Evolutionary conservation across 805 yeast species (phyloP), one percentile per base, ranked within the genome.

Genomic region (Saccharomycopsis oosterbeekiorum): DNA sequence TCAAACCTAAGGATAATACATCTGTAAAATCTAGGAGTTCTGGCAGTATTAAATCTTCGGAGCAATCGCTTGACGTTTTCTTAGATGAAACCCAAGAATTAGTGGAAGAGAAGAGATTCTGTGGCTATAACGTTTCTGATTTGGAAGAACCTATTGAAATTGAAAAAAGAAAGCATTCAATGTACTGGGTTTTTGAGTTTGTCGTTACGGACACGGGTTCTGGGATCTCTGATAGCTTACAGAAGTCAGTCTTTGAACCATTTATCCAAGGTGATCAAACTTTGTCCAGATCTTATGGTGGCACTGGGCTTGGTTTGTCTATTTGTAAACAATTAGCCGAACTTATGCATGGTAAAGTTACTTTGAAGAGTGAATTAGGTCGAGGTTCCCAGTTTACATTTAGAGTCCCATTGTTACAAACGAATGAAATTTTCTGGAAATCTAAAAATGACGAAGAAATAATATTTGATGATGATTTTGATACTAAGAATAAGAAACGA

Each of bases 201-300:
- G 83, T 84, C 62, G 97, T 93, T 12, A 79, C 78, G 42, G 99
- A 93, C 70, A 89, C 96, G 0, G 98, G 99, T 2, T 92, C 97
- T 0, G 99, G 99, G 63, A 92, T 93, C 59, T 96, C 89, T 50
- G 84, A 86, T 14, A 83, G 85, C 1, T 73, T 91, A 60, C 97
- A 89, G 68, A 84, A 84, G 54, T 84, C 87, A 64, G 96, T 93
- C 1, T 93, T 93, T 72, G 97, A 94, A 68, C 97, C 98, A 1
- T 93, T 93, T 76, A 91, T 92, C 19, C 99, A 93, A 74, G 99
- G 98, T 59, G 98, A 93, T 69, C 97, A 91, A 71, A 90, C 97
- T 0, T 77, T 90, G 34, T 88, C 96, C 4, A 80, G 96, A 69
- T 89, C 92, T 61, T 86, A 88, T 69, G 97, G 98, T 62, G 99